A percentile compares a stretch with the other conserved stretches of the same genome.
phyloP scores from a whole-genome alignment of 2,329 filamentous ascomycete genomes.

The Neofusicoccum umdonicola region DNA sequence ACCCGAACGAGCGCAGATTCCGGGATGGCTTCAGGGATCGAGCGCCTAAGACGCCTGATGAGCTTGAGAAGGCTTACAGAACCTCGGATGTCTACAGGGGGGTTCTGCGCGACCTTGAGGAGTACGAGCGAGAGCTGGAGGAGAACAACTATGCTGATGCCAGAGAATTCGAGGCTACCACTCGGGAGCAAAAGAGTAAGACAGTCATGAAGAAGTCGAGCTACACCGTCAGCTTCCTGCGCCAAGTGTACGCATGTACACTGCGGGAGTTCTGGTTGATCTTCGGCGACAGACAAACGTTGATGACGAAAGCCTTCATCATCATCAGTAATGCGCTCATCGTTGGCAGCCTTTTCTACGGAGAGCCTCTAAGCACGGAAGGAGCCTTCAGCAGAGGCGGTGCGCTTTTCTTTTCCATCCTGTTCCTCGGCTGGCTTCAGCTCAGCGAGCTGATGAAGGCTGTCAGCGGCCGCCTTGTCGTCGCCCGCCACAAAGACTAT shows the following conservation, averaged over 20 bases:
- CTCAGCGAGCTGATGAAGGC: conserved; percentile 76
- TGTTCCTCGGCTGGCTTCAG: conserved; percentile 69
- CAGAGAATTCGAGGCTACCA: conserved; percentile 63
- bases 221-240: conserved; percentile 72
- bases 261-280: conserved; percentile 77
- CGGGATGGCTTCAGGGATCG: conserved; percentile 56
- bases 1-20: conserved; percentile 68
- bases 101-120: conserved; percentile 60
- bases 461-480: conserved; percentile 68
- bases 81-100: conserved; percentile 60
- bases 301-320: conserved; percentile 78
- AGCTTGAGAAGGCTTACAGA: conserved; percentile 66
- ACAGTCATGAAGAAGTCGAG: conserved; percentile 66
- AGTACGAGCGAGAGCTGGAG: conserved; percentile 58
- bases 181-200: conserved; percentile 64
- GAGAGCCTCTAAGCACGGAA: conserved; percentile 56
- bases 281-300: conserved; percentile 68
- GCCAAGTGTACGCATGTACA: conserved; percentile 68
- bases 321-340: conserved; percentile 73
- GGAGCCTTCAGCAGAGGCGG: conserved; percentile 65
- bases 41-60: conserved; percentile 67
- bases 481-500: conserved; percentile 65
- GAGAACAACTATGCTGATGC: conserved; percentile 60
- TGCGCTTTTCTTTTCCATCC: conserved; percentile 63
- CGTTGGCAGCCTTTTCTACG: conserved; percentile 77